Base-by-base conservation (phyloP, 345 rosid genomes). In the Salix dunnii region DNA sequence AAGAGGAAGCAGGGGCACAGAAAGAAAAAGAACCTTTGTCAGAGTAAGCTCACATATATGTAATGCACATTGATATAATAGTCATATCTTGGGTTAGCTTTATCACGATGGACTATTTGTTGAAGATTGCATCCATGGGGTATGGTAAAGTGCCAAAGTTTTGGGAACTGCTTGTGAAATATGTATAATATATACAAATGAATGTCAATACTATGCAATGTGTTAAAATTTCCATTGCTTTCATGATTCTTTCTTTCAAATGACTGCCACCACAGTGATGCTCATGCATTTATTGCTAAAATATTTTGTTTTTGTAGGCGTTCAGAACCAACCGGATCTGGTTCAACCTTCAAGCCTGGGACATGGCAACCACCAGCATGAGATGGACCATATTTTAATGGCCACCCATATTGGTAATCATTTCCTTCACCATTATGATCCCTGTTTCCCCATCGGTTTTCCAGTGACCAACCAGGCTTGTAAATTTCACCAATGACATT, bases 341-440 rank as follows among this genome's bases (percentile, higher is more conserved):
- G 99, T 70, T 79, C 90, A 83, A 84, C 93, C 64, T 96, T 76
- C 84, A 88, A 77, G 84, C 97, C 98, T 2, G 99, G 98, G 83
- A 90, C 96, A 72, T 96, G 99, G 99, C 99, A 92, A 74, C 94
- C 99, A 1, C 97, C 99, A 31, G 83, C 92, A 38, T 90, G 89
- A 90, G 67, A 65, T 75, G 36, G 25, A 61, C 72, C 36, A 33
- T 49, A 53, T 30, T n/a, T 58, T 70, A 58, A 25, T 25, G 76
- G 27, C 43, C 6, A 7, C 17, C 76, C 71, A 74, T 43, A 4
- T 68, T 25, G 60, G 48, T 67, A 72, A 51, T 75, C 42, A 5
- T 35, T 31, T 23, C 36, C 40, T 43, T 72, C 70, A 46, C 67
- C 17, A 1, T 35, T 49, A 62, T 1, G 43, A 40, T 70, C 53